Conservation (phyloP, 108 stramenopile genomes). For the Discostella pseudostelligera region DNA sequence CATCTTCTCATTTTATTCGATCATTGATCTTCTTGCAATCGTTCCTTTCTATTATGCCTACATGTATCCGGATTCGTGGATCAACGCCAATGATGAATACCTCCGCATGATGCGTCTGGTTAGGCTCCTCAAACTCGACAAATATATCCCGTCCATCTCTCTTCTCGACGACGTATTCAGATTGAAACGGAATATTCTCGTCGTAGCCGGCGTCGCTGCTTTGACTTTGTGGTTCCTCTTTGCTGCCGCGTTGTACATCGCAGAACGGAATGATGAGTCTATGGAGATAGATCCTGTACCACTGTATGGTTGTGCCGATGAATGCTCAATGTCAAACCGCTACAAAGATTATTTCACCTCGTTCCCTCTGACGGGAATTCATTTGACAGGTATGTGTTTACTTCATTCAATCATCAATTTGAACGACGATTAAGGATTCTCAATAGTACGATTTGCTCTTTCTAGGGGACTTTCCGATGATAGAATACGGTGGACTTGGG, state of each 20-base stretch:
- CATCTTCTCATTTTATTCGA: conserved; percentile 80
- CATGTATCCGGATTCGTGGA: conserved; percentile 54
- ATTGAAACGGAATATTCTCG: conserved; percentile 63
- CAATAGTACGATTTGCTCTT: not conserved
- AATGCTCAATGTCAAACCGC: conserved; percentile 73
- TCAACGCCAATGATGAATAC: conserved; percentile 87
- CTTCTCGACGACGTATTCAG: conserved; percentile 89
- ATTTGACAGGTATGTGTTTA: conserved; percentile 42
- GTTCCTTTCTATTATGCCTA: conserved; percentile 82
- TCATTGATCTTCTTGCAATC: conserved; percentile 84
- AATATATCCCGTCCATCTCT: conserved; percentile 84
- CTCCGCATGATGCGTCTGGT: conserved; percentile 84
- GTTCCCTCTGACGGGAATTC: conserved; percentile 66
- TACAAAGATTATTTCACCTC: conserved; percentile 70
- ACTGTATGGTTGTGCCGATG: conserved; percentile 60
- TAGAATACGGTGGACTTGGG: conserved; percentile 61
- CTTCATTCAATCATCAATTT: not conserved
- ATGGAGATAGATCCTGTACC: conserved; percentile 76
- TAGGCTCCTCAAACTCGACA: conserved; percentile 87
- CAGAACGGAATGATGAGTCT: conserved; percentile 67
- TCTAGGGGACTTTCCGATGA: conserved; percentile 60
- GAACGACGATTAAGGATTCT: not conserved
- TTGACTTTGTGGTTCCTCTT: conserved; percentile 82
- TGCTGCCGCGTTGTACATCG: conserved; percentile 72
- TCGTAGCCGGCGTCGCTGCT: conserved; percentile 72